A percentile compares a stretch with the other conserved stretches of the same genome.
These are phyloP conservation scores for Erythrophleum ivorense DNA, from an alignment of 331 rosid genomes.

Conservation along the genomic window DNA sequence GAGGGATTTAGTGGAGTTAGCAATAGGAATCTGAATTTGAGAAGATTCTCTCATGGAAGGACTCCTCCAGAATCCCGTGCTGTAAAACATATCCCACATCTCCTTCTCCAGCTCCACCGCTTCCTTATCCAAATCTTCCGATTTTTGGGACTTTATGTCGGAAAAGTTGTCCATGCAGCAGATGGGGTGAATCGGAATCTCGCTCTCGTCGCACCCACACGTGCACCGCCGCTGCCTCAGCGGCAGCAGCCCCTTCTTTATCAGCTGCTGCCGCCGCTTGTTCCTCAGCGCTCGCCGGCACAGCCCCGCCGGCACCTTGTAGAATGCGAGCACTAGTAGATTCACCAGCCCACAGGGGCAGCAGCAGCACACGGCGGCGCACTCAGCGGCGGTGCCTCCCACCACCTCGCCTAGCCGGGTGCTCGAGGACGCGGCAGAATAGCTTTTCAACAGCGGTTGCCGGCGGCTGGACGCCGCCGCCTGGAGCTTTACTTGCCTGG, in stretches of 20 bases:
- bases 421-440: not conserved
- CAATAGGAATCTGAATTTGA: not conserved
- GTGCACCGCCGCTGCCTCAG: conserved; percentile 37
- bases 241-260: conserved; percentile 45
- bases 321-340: conserved; percentile 63
- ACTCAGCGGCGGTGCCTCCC: conserved; percentile 84
- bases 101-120: conserved; percentile 70
- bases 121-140: conserved; percentile 40
- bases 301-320: conserved; percentile 77
- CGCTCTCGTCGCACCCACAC: conserved; percentile 50
- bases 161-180: conserved; percentile 13
- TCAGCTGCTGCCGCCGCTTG: conserved; percentile 40
- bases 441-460: conserved; percentile 44
- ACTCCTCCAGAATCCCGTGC: conserved; percentile 91
- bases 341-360: conserved; percentile 68
- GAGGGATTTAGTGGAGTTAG: not conserved
- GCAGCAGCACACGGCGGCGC: conserved; percentile 88
- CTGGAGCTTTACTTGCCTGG: conserved; percentile 38
- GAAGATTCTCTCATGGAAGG: conserved; percentile 64
- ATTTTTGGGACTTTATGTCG: conserved; percentile 30
- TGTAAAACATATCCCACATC: conserved; percentile 87
- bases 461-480: conserved; percentile 43
- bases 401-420: conserved; percentile 64
- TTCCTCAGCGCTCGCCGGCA: conserved; percentile 60
- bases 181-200: conserved; percentile 44